Percentiles rank a stretch among this genome's conserved stretches.
phyloP scores from a whole-genome alignment of 2,329 filamentous ascomycete genomes.

The Aspergillus latus region DNA sequence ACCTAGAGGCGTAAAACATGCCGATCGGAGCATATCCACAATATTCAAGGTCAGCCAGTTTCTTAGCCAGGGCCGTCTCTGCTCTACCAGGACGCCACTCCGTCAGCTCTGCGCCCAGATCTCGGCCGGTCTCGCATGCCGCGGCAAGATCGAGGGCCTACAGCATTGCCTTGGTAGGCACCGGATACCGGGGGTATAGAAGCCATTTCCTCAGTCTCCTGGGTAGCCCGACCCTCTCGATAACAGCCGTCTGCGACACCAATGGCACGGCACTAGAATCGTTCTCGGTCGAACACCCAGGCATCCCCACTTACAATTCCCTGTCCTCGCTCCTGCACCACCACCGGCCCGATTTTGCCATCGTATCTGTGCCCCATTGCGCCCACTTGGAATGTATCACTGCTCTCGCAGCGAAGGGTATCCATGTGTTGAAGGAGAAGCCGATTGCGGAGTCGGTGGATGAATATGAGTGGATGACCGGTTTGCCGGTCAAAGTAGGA shows the following conservation, averaged over 20 bases:
- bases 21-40: too few relatives aligned
- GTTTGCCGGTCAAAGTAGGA: not conserved
- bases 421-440: not conserved
- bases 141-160: too few relatives aligned
- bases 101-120: too few relatives aligned
- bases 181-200: not conserved
- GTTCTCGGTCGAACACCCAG: not conserved
- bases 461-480: not conserved
- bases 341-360: not conserved
- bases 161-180: not conserved
- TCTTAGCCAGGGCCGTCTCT: too few relatives aligned
- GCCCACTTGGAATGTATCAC: not conserved
- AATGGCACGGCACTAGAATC: not conserved
- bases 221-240: not conserved
- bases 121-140: too few relatives aligned
- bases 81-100: too few relatives aligned
- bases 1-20: too few relatives aligned
- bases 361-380: not conserved
- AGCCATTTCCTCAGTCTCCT: not conserved
- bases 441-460: not conserved
- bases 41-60: too few relatives aligned
- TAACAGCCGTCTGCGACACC: not conserved
- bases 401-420: not conserved
- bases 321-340: not conserved
- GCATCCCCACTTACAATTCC: not conserved